Percentiles rank a stretch among this genome's conserved stretches.
Evolutionary conservation across 805 yeast genomes (phyloP).

Genomic region (Candida coleopterorum): DNA sequence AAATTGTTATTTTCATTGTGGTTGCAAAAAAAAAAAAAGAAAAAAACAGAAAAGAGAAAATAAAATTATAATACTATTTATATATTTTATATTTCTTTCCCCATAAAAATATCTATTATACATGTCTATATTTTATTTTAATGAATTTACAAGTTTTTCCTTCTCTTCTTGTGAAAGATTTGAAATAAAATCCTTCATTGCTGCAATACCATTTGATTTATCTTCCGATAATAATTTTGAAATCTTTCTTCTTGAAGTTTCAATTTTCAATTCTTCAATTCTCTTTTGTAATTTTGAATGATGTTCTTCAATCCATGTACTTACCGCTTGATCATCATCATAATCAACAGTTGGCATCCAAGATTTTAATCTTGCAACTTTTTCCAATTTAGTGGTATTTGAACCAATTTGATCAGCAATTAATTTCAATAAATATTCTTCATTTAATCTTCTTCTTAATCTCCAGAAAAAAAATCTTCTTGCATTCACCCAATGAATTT

Average conservation of each 20-base stretch:
- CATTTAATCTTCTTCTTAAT: slow-evolving; percentile 89
- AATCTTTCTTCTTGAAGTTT: slow-evolving; percentile 60
- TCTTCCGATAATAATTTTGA: slow-evolving; percentile 45
- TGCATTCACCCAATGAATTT: slow-evolving; percentile 78
- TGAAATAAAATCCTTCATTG: slow-evolving; percentile 32
- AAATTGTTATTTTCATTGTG: not conserved
- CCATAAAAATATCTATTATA: not conserved
- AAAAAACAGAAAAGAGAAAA: no score
- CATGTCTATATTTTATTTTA: slow-evolving; percentile 8
- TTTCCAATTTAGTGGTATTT: slow-evolving; percentile 65
- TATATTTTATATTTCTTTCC: slow-evolving; percentile 1
- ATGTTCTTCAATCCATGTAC: slow-evolving; percentile 80
- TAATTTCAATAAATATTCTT: slow-evolving; percentile 78
- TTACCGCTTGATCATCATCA: slow-evolving; percentile 72
- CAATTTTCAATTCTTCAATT: slow-evolving; percentile 61
- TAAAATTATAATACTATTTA: not conserved
- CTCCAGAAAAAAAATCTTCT: slow-evolving; percentile 99
- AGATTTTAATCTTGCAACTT: slow-evolving; percentile 79
- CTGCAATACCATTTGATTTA: slow-evolving; percentile 24
- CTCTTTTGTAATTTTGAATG: slow-evolving; percentile 57
- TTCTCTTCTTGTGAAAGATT: slow-evolving; percentile 33
- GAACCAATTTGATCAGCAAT: slow-evolving; percentile 58
- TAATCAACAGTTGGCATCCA: slow-evolving; percentile 76
- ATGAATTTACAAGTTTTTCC: slow-evolving; percentile 20
- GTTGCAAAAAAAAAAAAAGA: slow-evolving; percentile 2